Evolutionary conservation across 2,329 filamentous ascomycete genomes (phyloP).

Genomic region (Parastagonospora avenae): DNA sequence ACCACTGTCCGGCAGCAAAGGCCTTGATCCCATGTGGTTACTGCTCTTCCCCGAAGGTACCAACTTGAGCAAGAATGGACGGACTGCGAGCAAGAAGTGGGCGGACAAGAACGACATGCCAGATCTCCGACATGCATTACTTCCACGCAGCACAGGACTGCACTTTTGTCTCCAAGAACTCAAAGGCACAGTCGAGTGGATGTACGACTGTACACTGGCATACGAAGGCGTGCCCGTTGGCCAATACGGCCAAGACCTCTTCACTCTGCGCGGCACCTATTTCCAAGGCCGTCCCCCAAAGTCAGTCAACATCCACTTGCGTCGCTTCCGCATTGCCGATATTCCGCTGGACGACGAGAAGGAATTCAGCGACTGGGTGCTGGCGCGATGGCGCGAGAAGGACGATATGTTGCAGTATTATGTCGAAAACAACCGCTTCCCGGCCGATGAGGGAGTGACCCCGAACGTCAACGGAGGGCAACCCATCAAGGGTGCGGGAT

Average conservation of each 20-base stretch:
- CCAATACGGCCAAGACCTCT: slow-evolving; percentile 83
- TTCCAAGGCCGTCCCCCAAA: slow-evolving; percentile 88
- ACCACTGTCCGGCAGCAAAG: slow-evolving; percentile 50
- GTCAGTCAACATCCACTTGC: slow-evolving; percentile 96
- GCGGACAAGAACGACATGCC: slow-evolving; percentile 73
- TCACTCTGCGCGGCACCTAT: slow-evolving; percentile 84
- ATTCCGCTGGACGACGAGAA: slow-evolving; percentile 78
- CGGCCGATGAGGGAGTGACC: slow-evolving; percentile 58
- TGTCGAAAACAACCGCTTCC: slow-evolving; percentile 75
- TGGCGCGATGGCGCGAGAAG: slow-evolving; percentile 87
- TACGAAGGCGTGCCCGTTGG: slow-evolving; percentile 82
- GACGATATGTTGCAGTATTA: slow-evolving; percentile 85
- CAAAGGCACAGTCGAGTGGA: slow-evolving; percentile 73
- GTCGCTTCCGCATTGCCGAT: slow-evolving; percentile 77
- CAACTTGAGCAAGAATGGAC: slow-evolving; percentile 76
- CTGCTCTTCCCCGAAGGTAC: slow-evolving; percentile 88
- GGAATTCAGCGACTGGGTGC: slow-evolving; percentile 80
- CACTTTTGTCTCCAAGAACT: slow-evolving; percentile 81
- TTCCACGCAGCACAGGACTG: slow-evolving; percentile 81
- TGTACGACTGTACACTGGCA: slow-evolving; percentile 93
- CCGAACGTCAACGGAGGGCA: slow-evolving; percentile 21
- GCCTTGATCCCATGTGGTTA: slow-evolving; percentile 83
- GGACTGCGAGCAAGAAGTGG: slow-evolving; percentile 72
- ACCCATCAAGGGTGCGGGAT: slow-evolving; percentile 44
- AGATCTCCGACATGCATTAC: slow-evolving; percentile 72